Conservation (phyloP, 1,284 basidiomycete species). For the Cystobasidiaceae sp. region DNA sequence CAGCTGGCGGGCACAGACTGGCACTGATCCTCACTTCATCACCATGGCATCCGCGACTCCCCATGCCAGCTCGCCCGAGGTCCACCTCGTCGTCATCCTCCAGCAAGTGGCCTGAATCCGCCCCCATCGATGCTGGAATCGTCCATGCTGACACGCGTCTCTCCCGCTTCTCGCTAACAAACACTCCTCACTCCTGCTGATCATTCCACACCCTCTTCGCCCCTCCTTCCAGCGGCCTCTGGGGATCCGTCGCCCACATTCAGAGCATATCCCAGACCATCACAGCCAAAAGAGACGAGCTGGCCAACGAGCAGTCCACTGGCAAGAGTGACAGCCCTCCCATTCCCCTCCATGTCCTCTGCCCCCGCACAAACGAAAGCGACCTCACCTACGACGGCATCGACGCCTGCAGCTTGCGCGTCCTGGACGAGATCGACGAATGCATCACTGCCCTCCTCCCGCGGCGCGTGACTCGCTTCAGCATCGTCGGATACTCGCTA, state of each 20-base stretch:
- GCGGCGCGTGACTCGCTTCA: conserved; percentile 29
- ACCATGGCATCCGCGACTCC: background rate
- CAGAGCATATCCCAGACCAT: conserved; percentile 33
- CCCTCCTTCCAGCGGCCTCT: conserved; percentile 30
- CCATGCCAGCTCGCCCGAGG: background rate
- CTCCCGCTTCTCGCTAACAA: no score
- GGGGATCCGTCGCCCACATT: conserved; percentile 36
- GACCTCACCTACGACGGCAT: conserved; percentile 67
- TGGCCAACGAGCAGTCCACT: background rate
- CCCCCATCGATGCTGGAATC: background rate
- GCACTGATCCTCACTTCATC: no score
- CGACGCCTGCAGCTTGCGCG: conserved; percentile 66
- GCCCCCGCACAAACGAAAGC: conserved; percentile 55
- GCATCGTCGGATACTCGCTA: conserved; percentile 57
- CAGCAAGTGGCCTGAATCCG: background rate
- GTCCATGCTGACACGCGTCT: background rate
- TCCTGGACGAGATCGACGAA: conserved; percentile 57
- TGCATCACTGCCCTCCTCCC: conserved; percentile 21
- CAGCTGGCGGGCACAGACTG: no score
- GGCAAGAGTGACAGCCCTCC: no score
- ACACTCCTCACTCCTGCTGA: no score
- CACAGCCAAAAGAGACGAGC: background rate
- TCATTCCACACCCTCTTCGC: no score
- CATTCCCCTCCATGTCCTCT: conserved; percentile 44
- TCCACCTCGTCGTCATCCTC: conserved; percentile 13